Conservation (phyloP, 2,329 filamentous ascomycete species). For the Ophiostoma ips region DNA sequence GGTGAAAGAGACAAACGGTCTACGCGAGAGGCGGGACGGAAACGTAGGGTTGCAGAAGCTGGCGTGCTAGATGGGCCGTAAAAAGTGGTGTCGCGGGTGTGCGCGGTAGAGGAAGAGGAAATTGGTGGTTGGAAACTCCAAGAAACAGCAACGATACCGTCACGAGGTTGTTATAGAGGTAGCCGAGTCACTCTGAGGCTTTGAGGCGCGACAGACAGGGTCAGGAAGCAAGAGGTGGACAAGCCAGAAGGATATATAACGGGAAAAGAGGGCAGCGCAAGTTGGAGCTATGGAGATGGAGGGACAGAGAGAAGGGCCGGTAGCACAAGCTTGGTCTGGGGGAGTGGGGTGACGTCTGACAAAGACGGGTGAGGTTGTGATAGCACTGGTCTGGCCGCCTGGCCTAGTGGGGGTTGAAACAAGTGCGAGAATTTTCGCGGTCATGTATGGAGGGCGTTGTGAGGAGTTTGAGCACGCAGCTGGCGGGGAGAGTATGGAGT, state of each 20-base stretch:
- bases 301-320: not conserved
- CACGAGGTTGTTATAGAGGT: too few relatives aligned
- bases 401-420: not conserved
- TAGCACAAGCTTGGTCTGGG: not conserved
- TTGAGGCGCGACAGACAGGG: too few relatives aligned
- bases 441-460: too few relatives aligned
- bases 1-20: too few relatives aligned
- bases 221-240: too few relatives aligned
- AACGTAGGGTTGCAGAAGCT: not conserved
- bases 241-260: not conserved
- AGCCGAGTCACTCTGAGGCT: too few relatives aligned
- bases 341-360: not conserved
- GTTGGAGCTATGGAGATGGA: not conserved
- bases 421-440: constrained; percentile 13
- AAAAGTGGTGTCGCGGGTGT: too few relatives aligned
- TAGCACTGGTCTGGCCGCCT: not conserved
- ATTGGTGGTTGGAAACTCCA: too few relatives aligned
- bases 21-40: not conserved
- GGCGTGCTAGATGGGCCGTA: not conserved
- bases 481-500: too few relatives aligned
- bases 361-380: not conserved
- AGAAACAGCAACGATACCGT: too few relatives aligned
- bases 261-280: not conserved
- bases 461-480: not conserved
- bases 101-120: too few relatives aligned